Evolutionary conservation across 305 asterid species (phyloP), one percentile per base, ranked within the genome.

Genomic region (Fraxinus platypoda): DNA sequence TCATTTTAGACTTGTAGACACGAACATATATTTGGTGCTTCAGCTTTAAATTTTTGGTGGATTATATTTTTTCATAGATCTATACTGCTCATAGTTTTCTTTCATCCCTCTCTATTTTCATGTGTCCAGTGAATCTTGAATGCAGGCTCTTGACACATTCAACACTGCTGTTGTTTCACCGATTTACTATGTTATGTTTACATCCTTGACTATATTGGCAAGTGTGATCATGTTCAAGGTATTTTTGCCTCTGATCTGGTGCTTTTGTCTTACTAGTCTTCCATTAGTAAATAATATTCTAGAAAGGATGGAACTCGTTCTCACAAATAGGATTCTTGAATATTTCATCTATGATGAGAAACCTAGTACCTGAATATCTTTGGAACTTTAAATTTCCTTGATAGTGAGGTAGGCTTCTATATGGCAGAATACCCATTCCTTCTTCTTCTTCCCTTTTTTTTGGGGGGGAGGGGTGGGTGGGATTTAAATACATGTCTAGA

Each of bases 191-290:
- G 98, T 93, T 77, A 93, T 95, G 99, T 97, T 97, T 91, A 97
- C 98, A 62, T 90, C 98, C 82, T 90, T 97, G 3, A 97, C 99
- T n/a, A 97, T 97, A 46, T 83, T 97, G 90, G 99, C 99, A 76
- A 97, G 99, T 81, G 98, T 97, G 73, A 97, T 97, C 84, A 97
- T 97, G 98, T 97, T 94, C 93, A 97, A 97, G 99, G 99, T 97
- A 92, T 81, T 49, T 78, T 78, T 84, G 80, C 86, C 78, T 46
- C 82, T 78, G 77, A 73, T 34, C 26, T 43, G 68, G 6, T 23
- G 28, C 31, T 62, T 62, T 2, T 23, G 31, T 62, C 31, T 21
- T 62, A 62, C 33, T 21, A 64, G 31, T 0, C 19, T 68, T 28
- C 38, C 35, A 13, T 13, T 6, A 59, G 30, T 23, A 21, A 19